A percentile compares a stretch with the other conserved stretches of the same genome.
Evolutionary conservation across 371 early-diverging fungal genomes (phyloP).

Genomic region (Phascolomyces articulosus): DNA sequence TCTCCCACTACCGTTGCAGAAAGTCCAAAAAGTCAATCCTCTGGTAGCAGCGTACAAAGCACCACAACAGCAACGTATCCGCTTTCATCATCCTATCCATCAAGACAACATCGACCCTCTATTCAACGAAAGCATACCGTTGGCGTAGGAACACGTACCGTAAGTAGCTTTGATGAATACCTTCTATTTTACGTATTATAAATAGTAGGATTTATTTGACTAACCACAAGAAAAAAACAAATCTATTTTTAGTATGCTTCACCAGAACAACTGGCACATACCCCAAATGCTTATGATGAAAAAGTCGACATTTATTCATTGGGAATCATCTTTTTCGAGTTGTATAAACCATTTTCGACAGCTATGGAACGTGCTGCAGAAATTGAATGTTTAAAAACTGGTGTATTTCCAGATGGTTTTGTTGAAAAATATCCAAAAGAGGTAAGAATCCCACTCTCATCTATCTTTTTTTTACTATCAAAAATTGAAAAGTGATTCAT

Average conservation of each 20-base stretch:
- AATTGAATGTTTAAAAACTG: slow-evolving; percentile 62
- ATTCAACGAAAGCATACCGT: slow-evolving; percentile 41
- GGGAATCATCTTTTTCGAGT: slow-evolving; percentile 74
- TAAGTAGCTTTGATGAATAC: too few species aligned
- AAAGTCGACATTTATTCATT: slow-evolving; percentile 75
- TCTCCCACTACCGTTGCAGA: neutral
- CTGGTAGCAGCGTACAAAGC: slow-evolving; percentile 1
- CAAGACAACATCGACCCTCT: slow-evolving; percentile 6
- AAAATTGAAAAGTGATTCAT: neutral
- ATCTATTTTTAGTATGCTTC: slow-evolving; percentile 77
- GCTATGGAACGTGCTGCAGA: slow-evolving; percentile 70
- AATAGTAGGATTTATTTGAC: neutral
- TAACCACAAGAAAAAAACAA: neutral
- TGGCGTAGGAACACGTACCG: slow-evolving; percentile 78
- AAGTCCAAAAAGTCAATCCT: slow-evolving; percentile 1
- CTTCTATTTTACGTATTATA: neutral
- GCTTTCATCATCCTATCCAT: too few species aligned
- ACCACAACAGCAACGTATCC: too few species aligned
- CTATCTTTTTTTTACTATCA: too few species aligned
- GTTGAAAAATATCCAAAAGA: slow-evolving; percentile 79
- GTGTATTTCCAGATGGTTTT: slow-evolving; percentile 76
- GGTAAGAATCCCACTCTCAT: slow-evolving; percentile 19
- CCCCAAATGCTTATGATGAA: slow-evolving; percentile 57
- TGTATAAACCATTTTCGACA: slow-evolving; percentile 66
- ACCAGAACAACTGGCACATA: slow-evolving; percentile 84